Conservation (phyloP, 2,329 filamentous ascomycete genomes). For the Xylariaceae sp. region DNA sequence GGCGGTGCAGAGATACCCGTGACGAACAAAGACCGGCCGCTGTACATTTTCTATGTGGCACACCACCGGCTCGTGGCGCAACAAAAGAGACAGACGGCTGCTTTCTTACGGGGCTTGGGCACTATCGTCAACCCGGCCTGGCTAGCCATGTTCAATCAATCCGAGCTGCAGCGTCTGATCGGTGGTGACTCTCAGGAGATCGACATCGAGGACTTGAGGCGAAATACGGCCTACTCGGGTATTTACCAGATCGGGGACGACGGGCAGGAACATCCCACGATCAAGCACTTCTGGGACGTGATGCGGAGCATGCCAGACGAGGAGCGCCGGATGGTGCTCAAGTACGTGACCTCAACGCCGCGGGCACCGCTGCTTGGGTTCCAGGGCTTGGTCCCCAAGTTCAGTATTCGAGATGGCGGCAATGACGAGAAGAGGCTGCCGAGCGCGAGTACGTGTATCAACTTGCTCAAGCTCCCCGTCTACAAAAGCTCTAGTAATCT, state of each 20-base stretch:
- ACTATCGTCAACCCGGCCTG: slow-evolving; percentile 87
- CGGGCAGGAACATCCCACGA: slow-evolving; percentile 76
- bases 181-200: slow-evolving; percentile 85
- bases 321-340: slow-evolving; percentile 81
- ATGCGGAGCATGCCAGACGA: slow-evolving; percentile 72
- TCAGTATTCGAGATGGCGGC: slow-evolving; percentile 85
- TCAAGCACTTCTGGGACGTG: slow-evolving; percentile 88
- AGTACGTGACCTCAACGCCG: slow-evolving; percentile 93
- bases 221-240: slow-evolving; percentile 83
- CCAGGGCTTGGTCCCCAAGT: slow-evolving; percentile 76
- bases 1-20: slow-evolving; percentile 75
- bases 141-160: slow-evolving; percentile 98
- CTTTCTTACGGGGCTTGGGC: slow-evolving; percentile 82
- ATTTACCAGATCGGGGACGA: slow-evolving; percentile 90
- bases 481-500: slow-evolving; percentile 67
- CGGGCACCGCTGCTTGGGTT: slow-evolving; percentile 88
- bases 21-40: slow-evolving; percentile 85
- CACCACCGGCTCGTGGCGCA: slow-evolving; percentile 82
- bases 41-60: slow-evolving; percentile 93
- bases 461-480: slow-evolving; percentile 85
- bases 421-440: slow-evolving; percentile 75
- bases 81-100: slow-evolving; percentile 75
- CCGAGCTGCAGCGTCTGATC: slow-evolving; percentile 88
- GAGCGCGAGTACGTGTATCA: slow-evolving; percentile 94
- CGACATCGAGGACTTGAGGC: slow-evolving; percentile 79